These are phyloP conservation scores for Mycena rosella DNA, from an alignment of 768 basidiomycete genomes.

Conservation along the genomic window DNA sequence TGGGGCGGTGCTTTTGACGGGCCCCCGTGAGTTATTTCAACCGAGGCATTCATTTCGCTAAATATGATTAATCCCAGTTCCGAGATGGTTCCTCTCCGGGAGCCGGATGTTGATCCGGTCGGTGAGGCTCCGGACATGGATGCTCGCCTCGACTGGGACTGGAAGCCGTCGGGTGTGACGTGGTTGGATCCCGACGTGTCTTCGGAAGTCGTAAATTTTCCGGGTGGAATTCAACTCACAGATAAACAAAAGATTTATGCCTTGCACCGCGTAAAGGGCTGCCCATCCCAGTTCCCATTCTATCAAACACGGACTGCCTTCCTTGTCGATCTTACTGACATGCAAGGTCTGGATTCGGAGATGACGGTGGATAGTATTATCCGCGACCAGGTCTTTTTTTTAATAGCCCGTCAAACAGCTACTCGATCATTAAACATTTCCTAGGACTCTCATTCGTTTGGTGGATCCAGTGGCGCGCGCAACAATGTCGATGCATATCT, in stretches of 20 bases:
- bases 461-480: conserved; percentile 1
- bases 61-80: background rate
- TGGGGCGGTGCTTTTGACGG: conserved; percentile 3
- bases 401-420: background rate
- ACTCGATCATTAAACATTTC: background rate
- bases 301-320: background rate
- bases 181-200: conserved; percentile 3
- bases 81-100: conserved; percentile 5
- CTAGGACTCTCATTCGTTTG: conserved; percentile 26
- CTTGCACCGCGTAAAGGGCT: background rate
- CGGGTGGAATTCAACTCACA: background rate
- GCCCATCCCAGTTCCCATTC: background rate
- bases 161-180: background rate
- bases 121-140: conserved; percentile 13
- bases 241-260: background rate
- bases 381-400: too few species aligned
- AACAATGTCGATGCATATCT: background rate
- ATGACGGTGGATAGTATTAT: conserved; percentile 18
- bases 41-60: background rate
- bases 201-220: conserved; percentile 1
- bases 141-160: conserved; percentile 3
- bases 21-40: background rate
- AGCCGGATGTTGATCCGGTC: conserved; percentile 8
- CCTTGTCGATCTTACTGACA: conserved; percentile 12
- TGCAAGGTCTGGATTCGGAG: background rate